Conservation (phyloP, 305 asterid species). For the Fraxinus latifolia region DNA sequence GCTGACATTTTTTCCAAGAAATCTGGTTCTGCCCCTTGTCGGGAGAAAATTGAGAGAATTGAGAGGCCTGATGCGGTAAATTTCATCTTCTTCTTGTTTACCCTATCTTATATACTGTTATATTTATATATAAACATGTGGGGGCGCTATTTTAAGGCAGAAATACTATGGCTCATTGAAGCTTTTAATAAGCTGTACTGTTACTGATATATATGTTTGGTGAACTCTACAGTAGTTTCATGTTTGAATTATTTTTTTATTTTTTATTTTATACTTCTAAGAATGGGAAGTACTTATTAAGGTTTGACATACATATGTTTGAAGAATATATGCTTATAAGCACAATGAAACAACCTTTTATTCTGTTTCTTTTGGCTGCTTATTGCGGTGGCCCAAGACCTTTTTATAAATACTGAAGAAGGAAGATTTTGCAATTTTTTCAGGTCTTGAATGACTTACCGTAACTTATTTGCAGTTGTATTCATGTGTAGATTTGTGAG, state of each 20-base stretch:
- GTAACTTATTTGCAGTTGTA: background rate
- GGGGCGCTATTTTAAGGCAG: background rate
- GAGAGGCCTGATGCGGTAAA: conserved; percentile 74
- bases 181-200: background rate
- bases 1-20: conserved; percentile 46
- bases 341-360: background rate
- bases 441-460: background rate
- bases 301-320: background rate
- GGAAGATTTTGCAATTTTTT: background rate
- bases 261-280: background rate
- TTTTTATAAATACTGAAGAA: too few species aligned
- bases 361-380: background rate
- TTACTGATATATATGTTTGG: background rate
- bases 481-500: background rate
- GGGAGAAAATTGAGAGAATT: conserved; percentile 49
- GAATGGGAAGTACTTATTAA: background rate
- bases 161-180: background rate
- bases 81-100: background rate
- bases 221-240: background rate
- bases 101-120: background rate
- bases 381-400: background rate
- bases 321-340: background rate
- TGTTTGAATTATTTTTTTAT: background rate
- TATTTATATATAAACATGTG: background rate
- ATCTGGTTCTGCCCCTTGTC: conserved; percentile 36